Base-by-base conservation (phyloP, 306 rosid genomes). In the Benincasa hispida region DNA sequence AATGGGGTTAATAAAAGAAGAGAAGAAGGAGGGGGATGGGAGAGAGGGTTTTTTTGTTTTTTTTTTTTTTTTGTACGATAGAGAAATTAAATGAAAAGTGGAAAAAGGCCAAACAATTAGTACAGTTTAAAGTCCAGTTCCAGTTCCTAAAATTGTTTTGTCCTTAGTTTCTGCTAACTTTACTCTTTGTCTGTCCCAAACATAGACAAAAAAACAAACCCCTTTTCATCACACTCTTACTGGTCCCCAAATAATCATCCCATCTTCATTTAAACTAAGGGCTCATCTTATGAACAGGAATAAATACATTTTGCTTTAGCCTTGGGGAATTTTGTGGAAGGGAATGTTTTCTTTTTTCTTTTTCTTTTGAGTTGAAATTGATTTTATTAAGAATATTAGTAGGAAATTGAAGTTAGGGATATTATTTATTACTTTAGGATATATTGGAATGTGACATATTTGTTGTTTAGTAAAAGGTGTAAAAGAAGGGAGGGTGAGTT, bases 101-200 rank as follows among this genome's bases (percentile, higher is more conserved):
- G 8, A 56, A 41, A 58, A 22, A 2, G 51, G 3, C 30, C 17
- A 72, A 69, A 25, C 41, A 54, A 54, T 54, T 75, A 58, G 41
- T 21, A 74, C 76, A 79, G 83, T 77, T 79, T 84, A 82, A 50
- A 85, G 90, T 86, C 90, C 83, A 83, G 85, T 81, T 89, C 68
- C 87, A 85, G 85, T 87, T 87, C 48, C 90, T 81, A 69, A 85
- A 80, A 59, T 83, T 82, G 83, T 87, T 82, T 82, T 86, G 87
- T 83, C 87, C 89, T 81, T 81, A 88, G 79, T 87, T 79, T 80
- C 79, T 89, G 84, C 81, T 83, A 69, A 58, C 55, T 77, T 83
- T 84, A 78, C 84, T 85, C 79, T 80, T 79, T 87, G 89, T 85
- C 89, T 85, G 81, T 79, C 84, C 85, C 32, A 76, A 79, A 84